These are phyloP conservation scores for Fraxinus albicans DNA, from an alignment of 305 asterid species.

Conservation along the genomic window DNA sequence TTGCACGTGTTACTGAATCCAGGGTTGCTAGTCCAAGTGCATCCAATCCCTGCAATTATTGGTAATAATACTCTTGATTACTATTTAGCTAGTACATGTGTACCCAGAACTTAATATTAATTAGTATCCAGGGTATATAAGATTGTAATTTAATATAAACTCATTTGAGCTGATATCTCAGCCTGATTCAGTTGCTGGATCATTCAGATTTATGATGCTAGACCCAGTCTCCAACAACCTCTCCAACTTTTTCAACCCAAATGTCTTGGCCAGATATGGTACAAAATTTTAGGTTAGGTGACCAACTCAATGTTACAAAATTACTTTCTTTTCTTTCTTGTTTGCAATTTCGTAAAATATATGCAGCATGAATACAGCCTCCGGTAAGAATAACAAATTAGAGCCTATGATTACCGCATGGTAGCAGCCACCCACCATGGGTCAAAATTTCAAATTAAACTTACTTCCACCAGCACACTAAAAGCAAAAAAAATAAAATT, in stretches of 20 bases:
- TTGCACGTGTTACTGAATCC: slow-evolving; percentile 55
- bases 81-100: not conserved
- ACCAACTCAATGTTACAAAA: not conserved
- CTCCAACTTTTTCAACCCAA: not conserved
- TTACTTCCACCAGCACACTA: not conserved
- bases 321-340: not conserved
- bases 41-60: slow-evolving; percentile 73
- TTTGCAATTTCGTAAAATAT: not conserved
- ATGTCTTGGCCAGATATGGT: not conserved
- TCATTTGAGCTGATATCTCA: slow-evolving; percentile 2
- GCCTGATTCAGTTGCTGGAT: not conserved
- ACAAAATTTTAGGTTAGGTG: not conserved
- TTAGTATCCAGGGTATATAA: not conserved
- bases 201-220: not conserved
- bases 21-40: slow-evolving; percentile 83
- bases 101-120: not conserved
- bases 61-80: not conserved
- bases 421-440: not conserved
- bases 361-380: not conserved
- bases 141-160: slow-evolving; percentile 3
- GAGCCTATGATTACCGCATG: not conserved
- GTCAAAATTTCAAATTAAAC: not conserved
- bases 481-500: not conserved
- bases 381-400: not conserved
- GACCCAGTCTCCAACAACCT: not conserved